A percentile compares a stretch with the other conserved stretches of the same genome.
Conservation (phyloP, 306 rosid species). For the Acmispon strigosus region DNA sequence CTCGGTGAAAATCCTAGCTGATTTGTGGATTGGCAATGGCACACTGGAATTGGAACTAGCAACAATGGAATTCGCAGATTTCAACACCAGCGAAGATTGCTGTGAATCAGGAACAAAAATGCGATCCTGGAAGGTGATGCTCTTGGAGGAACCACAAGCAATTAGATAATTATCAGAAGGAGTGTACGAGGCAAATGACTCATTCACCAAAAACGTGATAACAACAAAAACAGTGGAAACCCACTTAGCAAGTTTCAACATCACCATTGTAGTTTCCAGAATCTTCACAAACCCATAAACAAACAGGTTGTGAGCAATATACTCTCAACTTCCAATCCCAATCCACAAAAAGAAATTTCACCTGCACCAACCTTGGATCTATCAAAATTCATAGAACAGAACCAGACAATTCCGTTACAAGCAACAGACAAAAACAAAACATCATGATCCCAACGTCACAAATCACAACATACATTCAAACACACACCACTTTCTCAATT, state of each 20-base stretch:
- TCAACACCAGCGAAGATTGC: slow-evolving; percentile 45
- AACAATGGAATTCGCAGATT: slow-evolving; percentile 48
- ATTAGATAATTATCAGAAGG: slow-evolving; percentile 73
- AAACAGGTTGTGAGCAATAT: not conserved
- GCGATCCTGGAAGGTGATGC: slow-evolving; percentile 55
- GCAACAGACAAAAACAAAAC: not conserved
- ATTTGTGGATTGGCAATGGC: slow-evolving; percentile 64
- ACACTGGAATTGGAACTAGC: slow-evolving; percentile 48
- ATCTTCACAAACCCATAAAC: slow-evolving; percentile 19
- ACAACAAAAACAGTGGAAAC: slow-evolving; percentile 34
- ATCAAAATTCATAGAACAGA: slow-evolving; percentile 18
- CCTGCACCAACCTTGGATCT: slow-evolving; percentile 37
- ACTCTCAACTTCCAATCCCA: slow-evolving; percentile 26
- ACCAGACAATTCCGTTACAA: slow-evolving; percentile 17
- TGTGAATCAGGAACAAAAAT: slow-evolving; percentile 74
- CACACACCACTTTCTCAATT: not conserved
- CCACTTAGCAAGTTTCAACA: slow-evolving; percentile 41
- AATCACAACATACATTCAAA: not conserved
- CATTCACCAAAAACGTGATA: slow-evolving; percentile 30
- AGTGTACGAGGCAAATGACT: slow-evolving; percentile 45
- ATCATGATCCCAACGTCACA: not conserved
- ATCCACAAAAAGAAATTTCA: slow-evolving; percentile 10
- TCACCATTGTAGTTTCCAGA: slow-evolving; percentile 22
- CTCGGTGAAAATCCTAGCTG: slow-evolving; percentile 63
- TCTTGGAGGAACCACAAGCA: slow-evolving; percentile 74